Conservation (phyloP, 2,329 filamentous ascomycete genomes). For the Colletotrichum sp. region DNA sequence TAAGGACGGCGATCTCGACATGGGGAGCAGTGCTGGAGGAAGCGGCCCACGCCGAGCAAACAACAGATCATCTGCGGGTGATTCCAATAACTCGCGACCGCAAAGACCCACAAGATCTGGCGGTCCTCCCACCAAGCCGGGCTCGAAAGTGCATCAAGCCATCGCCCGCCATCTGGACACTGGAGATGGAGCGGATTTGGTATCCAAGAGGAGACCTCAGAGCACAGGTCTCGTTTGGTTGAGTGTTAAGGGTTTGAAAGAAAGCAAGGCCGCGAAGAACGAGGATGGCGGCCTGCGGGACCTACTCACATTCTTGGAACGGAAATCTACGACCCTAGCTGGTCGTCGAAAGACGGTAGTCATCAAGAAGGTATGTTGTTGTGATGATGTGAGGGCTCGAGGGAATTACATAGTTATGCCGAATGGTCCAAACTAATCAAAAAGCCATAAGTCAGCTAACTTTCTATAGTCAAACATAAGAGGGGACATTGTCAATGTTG, state of each 20-base stretch:
- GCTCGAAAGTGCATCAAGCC: conserved; percentile 23
- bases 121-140: conserved; percentile 12
- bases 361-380: conserved; percentile 78
- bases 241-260: conserved; percentile 65
- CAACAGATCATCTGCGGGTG: conserved; percentile 32
- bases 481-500: conserved; percentile 73
- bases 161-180: conserved; percentile 19
- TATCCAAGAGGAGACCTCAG: conserved; percentile 21
- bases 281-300: conserved; percentile 69
- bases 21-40: conserved; percentile 43
- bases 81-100: conserved; percentile 31
- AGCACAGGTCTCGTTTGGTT: conserved; percentile 32
- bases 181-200: conserved; percentile 18
- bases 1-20: conserved; percentile 64
- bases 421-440: conserved; percentile 41
- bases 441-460: conserved; percentile 65
- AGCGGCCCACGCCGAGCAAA: conserved; percentile 32
- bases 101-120: conserved; percentile 33
- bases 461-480: conserved; percentile 70
- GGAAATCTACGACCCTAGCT: conserved; percentile 64
- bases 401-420: conserved; percentile 27
- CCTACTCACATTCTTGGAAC: conserved; percentile 72
- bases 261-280: conserved; percentile 72
- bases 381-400: conserved; percentile 35
- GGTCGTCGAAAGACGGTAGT: conserved; percentile 55